A percentile compares a stretch with the other conserved stretches of the same genome.
These are phyloP conservation scores for Funneliformis mosseae DNA, from an alignment of 192 early-diverging fungal genomes.

Conservation along the genomic window DNA sequence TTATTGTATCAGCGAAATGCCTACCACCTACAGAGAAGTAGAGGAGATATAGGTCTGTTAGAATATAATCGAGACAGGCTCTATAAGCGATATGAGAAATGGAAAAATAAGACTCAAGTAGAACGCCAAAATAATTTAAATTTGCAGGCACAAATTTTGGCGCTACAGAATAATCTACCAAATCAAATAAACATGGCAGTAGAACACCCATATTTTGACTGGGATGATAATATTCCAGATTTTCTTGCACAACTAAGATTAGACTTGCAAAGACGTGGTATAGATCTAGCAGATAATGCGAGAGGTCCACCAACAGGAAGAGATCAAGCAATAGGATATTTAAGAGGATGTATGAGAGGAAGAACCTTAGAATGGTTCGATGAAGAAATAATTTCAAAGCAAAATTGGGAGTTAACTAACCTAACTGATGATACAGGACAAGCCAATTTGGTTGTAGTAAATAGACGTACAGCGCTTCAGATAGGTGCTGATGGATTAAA, in stretches of 20 bases:
- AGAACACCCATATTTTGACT: background rate
- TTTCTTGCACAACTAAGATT: background rate
- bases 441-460: background rate
- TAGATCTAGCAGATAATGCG: slow-evolving; percentile 15
- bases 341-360: slow-evolving; percentile 16
- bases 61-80: background rate
- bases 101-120: background rate
- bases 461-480: background rate
- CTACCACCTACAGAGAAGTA: background rate
- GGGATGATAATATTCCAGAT: background rate
- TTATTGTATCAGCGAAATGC: slow-evolving; percentile 19
- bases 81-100: slow-evolving; percentile 1
- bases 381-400: slow-evolving; percentile 3
- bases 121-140: too few species aligned
- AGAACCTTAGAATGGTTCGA: background rate
- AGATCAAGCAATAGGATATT: background rate
- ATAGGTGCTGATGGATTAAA: background rate
- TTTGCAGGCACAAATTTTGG: too few species aligned
- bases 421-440: background rate
- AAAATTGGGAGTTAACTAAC: background rate
- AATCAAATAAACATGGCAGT: too few species aligned
- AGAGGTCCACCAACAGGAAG: background rate
- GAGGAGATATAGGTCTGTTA: background rate
- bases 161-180: too few species aligned
- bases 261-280: background rate